phyloP scores from a whole-genome alignment of 352 stramenopile genomes.

The Salisapilia sapeloensis region DNA sequence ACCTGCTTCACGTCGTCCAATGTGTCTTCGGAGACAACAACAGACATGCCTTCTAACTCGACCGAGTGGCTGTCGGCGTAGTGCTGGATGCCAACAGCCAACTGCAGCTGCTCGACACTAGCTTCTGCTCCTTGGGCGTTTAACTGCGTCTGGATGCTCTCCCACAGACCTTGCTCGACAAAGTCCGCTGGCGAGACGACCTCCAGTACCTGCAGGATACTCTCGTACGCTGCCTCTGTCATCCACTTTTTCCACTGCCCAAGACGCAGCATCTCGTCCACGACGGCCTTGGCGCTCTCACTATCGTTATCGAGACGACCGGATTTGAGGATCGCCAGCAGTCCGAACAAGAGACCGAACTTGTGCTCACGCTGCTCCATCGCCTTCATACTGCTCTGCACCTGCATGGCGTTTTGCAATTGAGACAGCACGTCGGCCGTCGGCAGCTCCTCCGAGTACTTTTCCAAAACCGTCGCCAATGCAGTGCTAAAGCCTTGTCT shows the following conservation, averaged over 20 bases:
- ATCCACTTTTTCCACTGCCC: constrained; percentile 78
- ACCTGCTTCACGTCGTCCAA: no score
- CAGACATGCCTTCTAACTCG: constrained; percentile 5
- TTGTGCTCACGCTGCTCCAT: constrained; percentile 87
- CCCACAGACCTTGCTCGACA: constrained; percentile 15
- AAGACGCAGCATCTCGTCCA: constrained; percentile 21
- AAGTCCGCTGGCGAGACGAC: constrained; percentile 33
- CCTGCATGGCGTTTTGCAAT: constrained; percentile 60
- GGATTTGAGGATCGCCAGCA: constrained; percentile 69
- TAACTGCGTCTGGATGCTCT: constrained; percentile 10
- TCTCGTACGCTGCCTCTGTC: constrained; percentile 62
- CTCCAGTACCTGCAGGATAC: constrained; percentile 31
- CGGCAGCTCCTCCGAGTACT: constrained; percentile 20
- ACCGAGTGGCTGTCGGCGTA: constrained; percentile 34
- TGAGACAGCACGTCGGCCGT: constrained; percentile 36
- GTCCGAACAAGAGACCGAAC: constrained; percentile 81
- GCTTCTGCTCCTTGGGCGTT: constrained; percentile 19
- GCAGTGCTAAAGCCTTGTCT: constrained; percentile 82
- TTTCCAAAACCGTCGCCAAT: constrained; percentile 40
- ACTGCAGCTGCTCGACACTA: constrained; percentile 66
- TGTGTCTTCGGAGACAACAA: no score
- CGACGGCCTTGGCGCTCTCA: constrained; percentile 16
- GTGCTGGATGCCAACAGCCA: constrained; percentile 52
- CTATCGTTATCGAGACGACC: constrained; percentile 29
- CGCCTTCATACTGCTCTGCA: constrained; percentile 73